Percentiles rank a stretch among this genome's conserved stretches.
phyloP scores from a whole-genome alignment of 2,329 filamentous ascomycete genomes.

The Diaporthe sp. region DNA sequence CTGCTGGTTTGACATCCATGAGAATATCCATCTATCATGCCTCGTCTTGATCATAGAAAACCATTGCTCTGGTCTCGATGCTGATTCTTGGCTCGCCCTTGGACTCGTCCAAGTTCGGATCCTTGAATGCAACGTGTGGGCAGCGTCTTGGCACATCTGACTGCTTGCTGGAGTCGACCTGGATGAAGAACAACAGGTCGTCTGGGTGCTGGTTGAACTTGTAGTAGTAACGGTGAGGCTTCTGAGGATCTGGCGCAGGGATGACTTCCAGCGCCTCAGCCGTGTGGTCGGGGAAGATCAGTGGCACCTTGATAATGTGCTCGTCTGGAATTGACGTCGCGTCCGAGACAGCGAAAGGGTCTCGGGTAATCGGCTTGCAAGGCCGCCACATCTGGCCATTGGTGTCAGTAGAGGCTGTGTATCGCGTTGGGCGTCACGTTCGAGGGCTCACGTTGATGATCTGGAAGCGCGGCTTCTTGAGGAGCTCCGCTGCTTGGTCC shows the following conservation, averaged over 20 bases:
- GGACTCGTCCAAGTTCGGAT: conserved; percentile 56
- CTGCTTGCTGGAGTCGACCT: conserved; percentile 50
- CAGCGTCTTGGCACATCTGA: conserved; percentile 63
- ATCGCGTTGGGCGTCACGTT: background rate
- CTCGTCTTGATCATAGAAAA: conserved; percentile 57
- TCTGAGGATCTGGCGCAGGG: conserved; percentile 41
- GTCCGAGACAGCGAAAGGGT: conserved; percentile 59
- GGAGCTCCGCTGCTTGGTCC: conserved; percentile 21
- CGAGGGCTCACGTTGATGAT: conserved; percentile 27
- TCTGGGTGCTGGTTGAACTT: conserved; percentile 39
- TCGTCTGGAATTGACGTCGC: conserved; percentile 55
- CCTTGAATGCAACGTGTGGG: conserved; percentile 67
- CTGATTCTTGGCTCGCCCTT: conserved; percentile 61
- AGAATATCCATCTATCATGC: background rate
- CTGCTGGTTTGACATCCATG: background rate
- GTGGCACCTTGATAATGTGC: conserved; percentile 54
- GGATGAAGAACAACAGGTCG: conserved; percentile 43
- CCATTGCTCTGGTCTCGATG: conserved; percentile 67
- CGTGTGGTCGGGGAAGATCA: conserved; percentile 56
- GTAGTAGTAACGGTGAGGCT: conserved; percentile 45
- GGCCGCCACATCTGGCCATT: conserved; percentile 22
- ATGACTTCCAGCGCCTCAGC: conserved; percentile 54
- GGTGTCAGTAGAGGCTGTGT: background rate
- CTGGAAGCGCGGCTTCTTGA: conserved; percentile 26
- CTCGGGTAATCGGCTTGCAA: conserved; percentile 48